A percentile compares a stretch with the other conserved stretches of the same genome.
Evolutionary conservation across 768 basidiomycete species (phyloP).

Genomic region (Phaffia australis): DNA sequence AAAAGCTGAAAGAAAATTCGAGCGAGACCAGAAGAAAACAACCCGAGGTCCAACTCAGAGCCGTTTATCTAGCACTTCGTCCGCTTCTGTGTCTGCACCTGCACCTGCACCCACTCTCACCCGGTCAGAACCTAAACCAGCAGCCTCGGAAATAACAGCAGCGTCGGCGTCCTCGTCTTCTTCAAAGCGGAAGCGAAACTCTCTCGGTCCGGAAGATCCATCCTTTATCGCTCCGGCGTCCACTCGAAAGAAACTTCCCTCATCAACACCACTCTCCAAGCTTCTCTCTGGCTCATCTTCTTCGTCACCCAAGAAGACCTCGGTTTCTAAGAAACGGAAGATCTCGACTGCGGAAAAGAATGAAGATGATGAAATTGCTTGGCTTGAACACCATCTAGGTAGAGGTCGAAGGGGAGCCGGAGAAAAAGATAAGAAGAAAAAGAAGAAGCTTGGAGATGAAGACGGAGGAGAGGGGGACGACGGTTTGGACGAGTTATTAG

Average conservation of each 20-base stretch:
- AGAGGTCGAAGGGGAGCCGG: slow-evolving; percentile 1
- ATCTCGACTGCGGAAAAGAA: slow-evolving; percentile 3
- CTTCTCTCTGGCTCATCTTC: slow-evolving; percentile 5
- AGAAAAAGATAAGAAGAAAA: not conserved
- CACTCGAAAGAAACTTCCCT: slow-evolving; percentile 1
- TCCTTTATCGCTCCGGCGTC: not conserved
- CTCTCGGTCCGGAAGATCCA: not conserved
- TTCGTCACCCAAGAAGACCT: not conserved
- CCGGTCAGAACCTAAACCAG: not conserved
- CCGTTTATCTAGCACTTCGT: not conserved
- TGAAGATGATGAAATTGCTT: slow-evolving; percentile 24
- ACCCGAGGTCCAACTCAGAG: not conserved
- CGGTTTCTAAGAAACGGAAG: slow-evolving; percentile 3
- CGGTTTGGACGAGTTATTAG: slow-evolving; percentile 24
- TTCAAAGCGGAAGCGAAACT: slow-evolving; percentile 12
- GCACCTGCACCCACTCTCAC: not conserved
- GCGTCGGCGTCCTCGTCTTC: not conserved
- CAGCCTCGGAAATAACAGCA: not conserved
- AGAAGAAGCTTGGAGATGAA: slow-evolving; percentile 8
- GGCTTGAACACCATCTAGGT: slow-evolving; percentile 23
- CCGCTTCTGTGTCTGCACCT: not conserved
- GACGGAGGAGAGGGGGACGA: slow-evolving; percentile 21
- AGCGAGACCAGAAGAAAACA: slow-evolving; percentile 11
- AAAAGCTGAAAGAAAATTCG: slow-evolving; percentile 13
- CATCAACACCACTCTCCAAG: slow-evolving; percentile 21